Evolutionary conservation across 192 early-diverging fungal species (phyloP).

Genomic region (Lunasporangiospora selenospora): DNA sequence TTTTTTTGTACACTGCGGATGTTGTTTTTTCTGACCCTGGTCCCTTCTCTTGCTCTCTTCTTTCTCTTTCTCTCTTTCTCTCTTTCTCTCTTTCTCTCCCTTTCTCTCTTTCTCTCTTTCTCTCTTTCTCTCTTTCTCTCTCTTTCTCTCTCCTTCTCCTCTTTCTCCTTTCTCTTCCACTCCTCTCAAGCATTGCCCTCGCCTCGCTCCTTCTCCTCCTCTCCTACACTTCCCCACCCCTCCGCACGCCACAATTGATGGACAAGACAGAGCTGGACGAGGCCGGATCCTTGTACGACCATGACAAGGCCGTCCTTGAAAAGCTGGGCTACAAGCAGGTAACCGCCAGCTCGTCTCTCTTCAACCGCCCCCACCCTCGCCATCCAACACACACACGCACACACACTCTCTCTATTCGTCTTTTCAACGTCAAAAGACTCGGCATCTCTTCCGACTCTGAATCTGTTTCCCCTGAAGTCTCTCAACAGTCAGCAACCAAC

Average conservation of each 20-base stretch:
- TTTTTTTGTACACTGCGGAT: too few species aligned
- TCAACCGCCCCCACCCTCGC: too few species aligned
- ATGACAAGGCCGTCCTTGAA: slow-evolving; percentile 45
- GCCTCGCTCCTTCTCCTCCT: background rate
- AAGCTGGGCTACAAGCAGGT: slow-evolving; percentile 56
- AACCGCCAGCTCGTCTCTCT: too few species aligned
- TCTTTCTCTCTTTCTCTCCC: background rate
- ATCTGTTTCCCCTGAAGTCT: too few species aligned
- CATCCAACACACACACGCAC: background rate
- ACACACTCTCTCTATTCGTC: too few species aligned
- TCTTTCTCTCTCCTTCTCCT: background rate
- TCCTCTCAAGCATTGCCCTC: background rate
- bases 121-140: background rate
- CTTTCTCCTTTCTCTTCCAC: background rate
- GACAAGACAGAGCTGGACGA: slow-evolving; percentile 6
- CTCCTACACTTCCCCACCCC: background rate
- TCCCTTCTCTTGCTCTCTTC: too few species aligned
- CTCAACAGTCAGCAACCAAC: too few species aligned
- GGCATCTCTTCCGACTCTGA: too few species aligned
- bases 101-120: background rate
- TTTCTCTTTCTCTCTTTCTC: background rate
- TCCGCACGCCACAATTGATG: slow-evolving; percentile 10
- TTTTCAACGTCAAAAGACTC: too few species aligned
- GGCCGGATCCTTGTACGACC: slow-evolving; percentile 27
- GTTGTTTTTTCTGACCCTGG: too few species aligned